These are phyloP conservation scores for Testicularia cyperi DNA, from an alignment of 1,284 basidiomycete genomes.

Conservation along the genomic window DNA sequence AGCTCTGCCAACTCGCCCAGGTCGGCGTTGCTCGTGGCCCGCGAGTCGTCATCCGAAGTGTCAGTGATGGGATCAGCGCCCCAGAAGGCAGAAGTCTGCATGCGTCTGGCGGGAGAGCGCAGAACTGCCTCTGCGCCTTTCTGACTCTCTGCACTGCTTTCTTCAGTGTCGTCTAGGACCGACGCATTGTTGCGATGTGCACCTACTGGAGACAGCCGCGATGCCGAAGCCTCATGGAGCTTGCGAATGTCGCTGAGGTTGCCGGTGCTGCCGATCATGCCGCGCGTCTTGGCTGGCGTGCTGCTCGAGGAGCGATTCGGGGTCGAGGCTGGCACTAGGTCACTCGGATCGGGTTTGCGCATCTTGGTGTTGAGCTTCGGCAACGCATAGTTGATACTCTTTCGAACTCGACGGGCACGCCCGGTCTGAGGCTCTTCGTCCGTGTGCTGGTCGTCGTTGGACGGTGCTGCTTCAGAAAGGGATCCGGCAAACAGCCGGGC, in stretches of 20 bases:
- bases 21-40: constrained; percentile 32
- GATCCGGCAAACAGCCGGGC: constrained; percentile 12
- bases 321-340: constrained; percentile 29
- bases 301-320: constrained; percentile 11
- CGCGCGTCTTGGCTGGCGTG: constrained; percentile 10
- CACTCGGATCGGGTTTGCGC: constrained; percentile 56
- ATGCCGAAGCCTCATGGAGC: constrained; percentile 30
- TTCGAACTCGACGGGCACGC: constrained; percentile 39
- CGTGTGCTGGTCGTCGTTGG: not conserved
- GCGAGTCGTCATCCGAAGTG: constrained; percentile 39
- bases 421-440: constrained; percentile 17
- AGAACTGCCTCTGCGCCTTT: too few species aligned
- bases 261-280: constrained; percentile 37
- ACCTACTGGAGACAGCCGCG: constrained; percentile 22
- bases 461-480: not conserved
- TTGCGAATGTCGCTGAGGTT: constrained; percentile 46
- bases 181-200: constrained; percentile 10
- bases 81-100: too few species aligned
- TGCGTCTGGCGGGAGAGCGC: too few species aligned
- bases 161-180: too few species aligned
- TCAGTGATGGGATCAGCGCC: constrained; percentile 6
- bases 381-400: constrained; percentile 57
- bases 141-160: too few species aligned
- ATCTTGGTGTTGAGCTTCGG: constrained; percentile 60
- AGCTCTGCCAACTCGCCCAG: constrained; percentile 31